Conservation (phyloP, 1,139 yeast species). For the Geotrichum reessii region DNA sequence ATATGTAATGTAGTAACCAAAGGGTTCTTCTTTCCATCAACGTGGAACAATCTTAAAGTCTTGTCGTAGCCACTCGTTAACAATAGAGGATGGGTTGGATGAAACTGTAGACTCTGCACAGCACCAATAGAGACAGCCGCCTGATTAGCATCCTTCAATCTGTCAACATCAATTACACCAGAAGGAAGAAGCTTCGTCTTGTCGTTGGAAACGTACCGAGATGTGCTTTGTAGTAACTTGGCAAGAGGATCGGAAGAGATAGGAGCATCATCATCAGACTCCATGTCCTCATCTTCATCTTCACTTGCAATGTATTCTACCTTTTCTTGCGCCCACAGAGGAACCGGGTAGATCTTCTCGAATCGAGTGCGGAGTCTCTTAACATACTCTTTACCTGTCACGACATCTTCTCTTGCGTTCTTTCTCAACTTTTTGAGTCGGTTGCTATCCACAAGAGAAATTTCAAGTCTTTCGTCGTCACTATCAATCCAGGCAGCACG, state of each 20-base stretch:
- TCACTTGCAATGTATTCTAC: slow-evolving; percentile 25
- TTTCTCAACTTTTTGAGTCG: slow-evolving; percentile 68
- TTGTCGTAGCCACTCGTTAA: slow-evolving; percentile 91
- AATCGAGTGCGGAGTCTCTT: slow-evolving; percentile 75
- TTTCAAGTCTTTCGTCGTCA: slow-evolving; percentile 71
- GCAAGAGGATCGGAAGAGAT: slow-evolving; percentile 43
- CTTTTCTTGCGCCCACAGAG: slow-evolving; percentile 62
- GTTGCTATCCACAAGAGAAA: slow-evolving; percentile 57
- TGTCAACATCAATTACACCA: slow-evolving; percentile 60
- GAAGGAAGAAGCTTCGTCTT: slow-evolving; percentile 59
- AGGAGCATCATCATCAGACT: slow-evolving; percentile 38
- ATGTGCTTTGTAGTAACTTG: slow-evolving; percentile 54
- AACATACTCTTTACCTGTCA: slow-evolving; percentile 64
- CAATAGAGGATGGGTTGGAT: slow-evolving; percentile 74
- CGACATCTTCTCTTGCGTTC: slow-evolving; percentile 50
- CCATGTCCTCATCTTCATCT: slow-evolving; percentile 33
- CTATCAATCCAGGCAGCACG: slow-evolving; percentile 82
- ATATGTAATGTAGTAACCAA: slow-evolving; percentile 77
- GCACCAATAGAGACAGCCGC: slow-evolving; percentile 66
- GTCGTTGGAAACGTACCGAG: slow-evolving; percentile 47
- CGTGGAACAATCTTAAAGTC: slow-evolving; percentile 77
- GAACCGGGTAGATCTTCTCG: slow-evolving; percentile 81
- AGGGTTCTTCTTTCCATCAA: slow-evolving; percentile 83
- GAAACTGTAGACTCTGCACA: slow-evolving; percentile 78
- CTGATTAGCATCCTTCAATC: slow-evolving; percentile 82